Evolutionary conservation across 2,329 filamentous ascomycete species (phyloP), one percentile per base, ranked within the genome.

Genomic region (Hymenoscyphus linearis): DNA sequence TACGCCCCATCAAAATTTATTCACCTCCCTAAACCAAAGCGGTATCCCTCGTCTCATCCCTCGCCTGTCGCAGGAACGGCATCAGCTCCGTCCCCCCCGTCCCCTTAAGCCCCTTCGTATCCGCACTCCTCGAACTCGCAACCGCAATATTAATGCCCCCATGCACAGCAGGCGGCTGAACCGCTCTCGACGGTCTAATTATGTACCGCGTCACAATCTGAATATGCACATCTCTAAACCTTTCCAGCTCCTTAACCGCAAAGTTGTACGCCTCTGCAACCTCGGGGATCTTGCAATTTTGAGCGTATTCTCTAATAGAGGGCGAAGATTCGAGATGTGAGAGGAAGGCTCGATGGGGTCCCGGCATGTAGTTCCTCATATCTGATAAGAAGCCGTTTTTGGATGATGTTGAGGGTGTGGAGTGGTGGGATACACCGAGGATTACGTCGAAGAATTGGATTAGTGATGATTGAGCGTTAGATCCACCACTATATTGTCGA

Each of bases 401-500:
- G 5, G 62, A 60, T 7, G 55, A 63, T 52, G 63, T 65, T 16
- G 64, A 63, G 37, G 67, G 68, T n/a, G n/a, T n/a, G 62, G 74
- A 74, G 1, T 70, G 71, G 76, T 98, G 93, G 70, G 96, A 87
- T 14, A 98, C 82, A 2, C 91, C 91, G 0, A 98, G 81, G 0
- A 92, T 84, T 14, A 96, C 82, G 72, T 98, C 93, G 74, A 96
- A 91, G 77, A 96, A 95, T 70, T 97, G 92, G 62, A 98, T 92
- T 50, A 96, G 79, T 0, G 91, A 96, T 74, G 89, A 93, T 74
- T 98, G 93, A 0, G 93, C 93, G 70, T 97, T 97, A 73, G 90
- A 96, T 4, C 93, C 93, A 18, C 93, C 93, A n/a, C 90, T 85
- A 61, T 90, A 88, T 67, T 93, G 87, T 18, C 86, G 81, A 81